Base-by-base conservation (phyloP, 345 rosid species). In the Murraya koenigii region DNA sequence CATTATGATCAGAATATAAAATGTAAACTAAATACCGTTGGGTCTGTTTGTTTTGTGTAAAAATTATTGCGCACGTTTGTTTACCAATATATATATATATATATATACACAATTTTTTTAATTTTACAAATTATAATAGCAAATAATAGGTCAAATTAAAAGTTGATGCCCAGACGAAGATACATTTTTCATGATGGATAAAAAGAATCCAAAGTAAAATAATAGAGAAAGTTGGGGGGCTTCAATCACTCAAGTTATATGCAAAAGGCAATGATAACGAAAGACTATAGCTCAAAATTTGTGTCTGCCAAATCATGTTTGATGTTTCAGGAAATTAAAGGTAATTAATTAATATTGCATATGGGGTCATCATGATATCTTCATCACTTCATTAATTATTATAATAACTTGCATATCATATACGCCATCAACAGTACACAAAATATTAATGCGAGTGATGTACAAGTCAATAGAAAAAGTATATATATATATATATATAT, bases 151-250 rank as follows among this genome's bases (percentile, higher is more conserved):
- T 9, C 44, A 39, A 44, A 44, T 44, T 44, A 13, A 13, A 44
- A 44, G 5, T 44, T 44, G 49, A 44, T 44, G 17, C 5, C 17
- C 5, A 11, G 49, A 44, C 5, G 49, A 3, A 13, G 49, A 17
- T 44, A 11, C 17, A 44, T 52, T 5, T 15, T 15, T 52, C 25
- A 49, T 20, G 15, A 30, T 52, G 2, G 30, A 33, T 8, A 23
- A 36, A 72, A 7, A 25, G 76, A 72, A 72, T 72, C 76, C 76
- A 15, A 72, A 25, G 76, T 22, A 59, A 30, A 38, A 38, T 15
- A 38, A 72, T 56, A n/a, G 17, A 59, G 19, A 44, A 17, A 44
- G 32, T 49, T 49, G 19, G n/a, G 55, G 54, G 56, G 22, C 22
- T 17, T 52, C 8, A 5, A 17, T 17, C 56, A 17, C 56, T 15